Percentiles rank a stretch among this genome's conserved stretches.
Conservation (phyloP, 2,329 filamentous ascomycete genomes). For the Trichoderma guizhouense region DNA sequence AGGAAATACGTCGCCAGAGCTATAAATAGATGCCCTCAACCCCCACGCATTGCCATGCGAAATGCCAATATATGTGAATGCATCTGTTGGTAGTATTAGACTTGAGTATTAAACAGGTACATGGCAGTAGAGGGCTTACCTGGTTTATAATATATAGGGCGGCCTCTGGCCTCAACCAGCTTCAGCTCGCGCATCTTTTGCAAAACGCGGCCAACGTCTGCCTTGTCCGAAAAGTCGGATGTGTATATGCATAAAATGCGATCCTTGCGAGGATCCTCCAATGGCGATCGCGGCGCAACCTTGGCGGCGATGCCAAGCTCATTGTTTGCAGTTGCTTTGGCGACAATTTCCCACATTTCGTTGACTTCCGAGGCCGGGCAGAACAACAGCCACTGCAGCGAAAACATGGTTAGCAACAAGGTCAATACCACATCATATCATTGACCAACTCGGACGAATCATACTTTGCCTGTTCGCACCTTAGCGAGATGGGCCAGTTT, state of each 20-base stretch:
- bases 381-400: conserved; percentile 74
- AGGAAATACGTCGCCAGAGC: conserved; percentile 41
- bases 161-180: conserved; percentile 47
- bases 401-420: neutral
- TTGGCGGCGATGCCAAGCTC: conserved; percentile 72
- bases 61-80: conserved; percentile 65
- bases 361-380: conserved; percentile 52
- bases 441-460: neutral
- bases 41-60: conserved; percentile 58
- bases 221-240: conserved; percentile 64
- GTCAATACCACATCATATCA: neutral
- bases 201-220: conserved; percentile 68
- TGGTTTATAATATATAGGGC: conserved; percentile 73
- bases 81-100: conserved; percentile 45
- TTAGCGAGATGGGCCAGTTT: conserved; percentile 56
- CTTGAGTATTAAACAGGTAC: neutral
- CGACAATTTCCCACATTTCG: conserved; percentile 63
- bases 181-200: conserved; percentile 58
- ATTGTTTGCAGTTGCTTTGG: conserved; percentile 62
- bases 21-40: conserved; percentile 57
- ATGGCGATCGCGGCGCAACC: conserved; percentile 55
- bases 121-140: conserved; percentile 43
- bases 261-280: conserved; percentile 37
- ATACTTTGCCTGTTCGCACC: conserved; percentile 64
- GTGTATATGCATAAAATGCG: conserved; percentile 78